Conservation (phyloP, 1,139 yeast species). For the Hansenula lynferdii region DNA sequence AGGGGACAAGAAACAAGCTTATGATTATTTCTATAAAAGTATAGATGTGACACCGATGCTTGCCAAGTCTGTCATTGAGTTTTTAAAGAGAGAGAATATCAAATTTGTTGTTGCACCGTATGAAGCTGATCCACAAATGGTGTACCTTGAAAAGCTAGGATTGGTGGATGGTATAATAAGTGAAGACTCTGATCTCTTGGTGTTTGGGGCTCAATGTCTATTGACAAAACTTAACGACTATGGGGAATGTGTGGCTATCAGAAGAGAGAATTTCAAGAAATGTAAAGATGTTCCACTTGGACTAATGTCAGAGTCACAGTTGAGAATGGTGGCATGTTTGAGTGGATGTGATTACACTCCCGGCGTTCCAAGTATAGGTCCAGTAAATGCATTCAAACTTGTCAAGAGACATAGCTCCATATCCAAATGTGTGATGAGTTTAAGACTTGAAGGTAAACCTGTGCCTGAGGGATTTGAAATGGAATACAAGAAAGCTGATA, state of each 20-base stretch:
- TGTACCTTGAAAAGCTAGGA: conserved; percentile 73
- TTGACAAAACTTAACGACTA: conserved; percentile 78
- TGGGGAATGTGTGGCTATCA: conserved; percentile 71
- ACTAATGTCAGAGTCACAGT: conserved; percentile 48
- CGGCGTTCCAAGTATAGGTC: conserved; percentile 80
- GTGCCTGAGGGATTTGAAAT: conserved; percentile 56
- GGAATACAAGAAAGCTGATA: conserved; percentile 62
- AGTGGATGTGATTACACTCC: conserved; percentile 96
- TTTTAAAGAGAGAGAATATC: conserved; percentile 53
- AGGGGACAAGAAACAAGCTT: conserved; percentile 58
- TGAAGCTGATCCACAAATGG: conserved; percentile 98
- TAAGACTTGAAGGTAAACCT: conserved; percentile 58
- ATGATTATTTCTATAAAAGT: conserved; percentile 68
- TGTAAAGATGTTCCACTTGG: conserved; percentile 42
- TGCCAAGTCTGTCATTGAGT: conserved; percentile 83
- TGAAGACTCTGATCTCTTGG: conserved; percentile 89
- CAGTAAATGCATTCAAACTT: conserved; percentile 66
- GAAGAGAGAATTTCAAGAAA: conserved; percentile 46
- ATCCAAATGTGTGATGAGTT: conserved; percentile 50
- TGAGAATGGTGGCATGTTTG: conserved; percentile 75
- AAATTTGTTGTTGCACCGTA: conserved; percentile 92
- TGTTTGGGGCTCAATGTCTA: conserved; percentile 77
- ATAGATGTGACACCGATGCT: conserved; percentile 87
- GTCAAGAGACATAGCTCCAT: conserved; percentile 48
- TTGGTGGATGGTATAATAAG: conserved; percentile 82